phyloP scores from a whole-genome alignment of 1,284 basidiomycete species.

The Bjerkandera adusta region DNA sequence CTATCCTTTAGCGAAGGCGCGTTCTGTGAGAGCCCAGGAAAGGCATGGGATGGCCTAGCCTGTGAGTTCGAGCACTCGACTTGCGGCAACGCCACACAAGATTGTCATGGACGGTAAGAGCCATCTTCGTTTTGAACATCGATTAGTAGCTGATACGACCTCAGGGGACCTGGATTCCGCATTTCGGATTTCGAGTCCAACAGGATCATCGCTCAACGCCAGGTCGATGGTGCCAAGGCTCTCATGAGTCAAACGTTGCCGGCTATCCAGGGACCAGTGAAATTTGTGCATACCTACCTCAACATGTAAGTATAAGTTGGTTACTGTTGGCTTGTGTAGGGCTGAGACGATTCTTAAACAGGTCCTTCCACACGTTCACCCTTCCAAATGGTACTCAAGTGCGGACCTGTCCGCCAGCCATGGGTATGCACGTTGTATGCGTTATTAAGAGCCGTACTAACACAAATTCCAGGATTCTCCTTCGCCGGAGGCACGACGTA shows the following conservation, averaged over 20 bases:
- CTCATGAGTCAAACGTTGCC: slow-evolving; percentile 51
- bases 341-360: slow-evolving; percentile 24
- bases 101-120: slow-evolving; percentile 68
- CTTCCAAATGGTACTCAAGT: slow-evolving; percentile 67
- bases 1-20: slow-evolving; percentile 52
- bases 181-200: slow-evolving; percentile 74
- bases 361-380: slow-evolving; percentile 63
- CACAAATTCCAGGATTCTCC: slow-evolving; percentile 51
- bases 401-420: slow-evolving; percentile 75
- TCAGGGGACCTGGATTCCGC: slow-evolving; percentile 69
- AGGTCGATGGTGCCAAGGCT: slow-evolving; percentile 62
- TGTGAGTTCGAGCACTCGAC: slow-evolving; percentile 72
- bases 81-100: slow-evolving; percentile 64
- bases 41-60: slow-evolving; percentile 60
- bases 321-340: background rate
- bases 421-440: slow-evolving; percentile 50
- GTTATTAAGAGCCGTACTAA: background rate
- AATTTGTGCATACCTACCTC: slow-evolving; percentile 64
- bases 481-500: slow-evolving; percentile 83
- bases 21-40: slow-evolving; percentile 73
- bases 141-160: background rate
- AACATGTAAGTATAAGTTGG: slow-evolving; percentile 47
- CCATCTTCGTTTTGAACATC: background rate
- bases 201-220: slow-evolving; percentile 61
- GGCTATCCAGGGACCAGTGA: slow-evolving; percentile 55